Evolutionary conservation across 441 rosid genomes (phyloP), one percentile per base, ranked within the genome.

Genomic region (Breynia disticha): DNA sequence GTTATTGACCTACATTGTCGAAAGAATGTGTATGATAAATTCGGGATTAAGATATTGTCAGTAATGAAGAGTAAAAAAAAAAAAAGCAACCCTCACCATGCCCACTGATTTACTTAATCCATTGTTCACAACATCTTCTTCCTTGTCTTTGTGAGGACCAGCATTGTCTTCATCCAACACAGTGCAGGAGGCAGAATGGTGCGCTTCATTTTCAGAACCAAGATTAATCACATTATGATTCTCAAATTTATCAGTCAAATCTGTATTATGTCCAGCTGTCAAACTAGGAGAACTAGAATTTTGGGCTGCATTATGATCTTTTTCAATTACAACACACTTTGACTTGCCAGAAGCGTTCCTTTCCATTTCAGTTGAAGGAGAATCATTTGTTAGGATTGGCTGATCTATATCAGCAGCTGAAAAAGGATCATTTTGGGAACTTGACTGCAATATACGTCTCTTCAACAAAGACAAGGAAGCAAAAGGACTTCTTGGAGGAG

Each of bases 401-500:
- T 55, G 68, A 41, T 67, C 77, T 38, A 74, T 21, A 56, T 64
- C 24, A 60, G 11, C 56, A 47, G 67, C 37, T 58, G 81, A 76
- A 79, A 66, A 77, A 32, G 75, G 79, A 72, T 67, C 75, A 20
- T 22, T 28, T 15, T 38, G 49, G 5, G 62, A 53, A 68, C 52
- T 71, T 51, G 74, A 70, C 55, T 61, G 71, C 50, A 65, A 65
- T 16, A 67, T 55, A 46, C 52, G 83, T 48, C 67, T 69, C 62
- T 67, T 69, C 60, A 76, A 67, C 50, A 67, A 62, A 38, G 70
- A 61, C 32, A 77, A 57, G 13, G 73, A 75, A 61, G 75, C 70
- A 21, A 72, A 51, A 4, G 81, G 86, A 65, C 68, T 77, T 70
- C 55, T 79, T 50, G 66, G 68, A 12, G 65, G 77, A 48, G 80